Evolutionary conservation across 23 red algal genomes (phyloP).

Genomic region (Gracilaria domingensis): DNA sequence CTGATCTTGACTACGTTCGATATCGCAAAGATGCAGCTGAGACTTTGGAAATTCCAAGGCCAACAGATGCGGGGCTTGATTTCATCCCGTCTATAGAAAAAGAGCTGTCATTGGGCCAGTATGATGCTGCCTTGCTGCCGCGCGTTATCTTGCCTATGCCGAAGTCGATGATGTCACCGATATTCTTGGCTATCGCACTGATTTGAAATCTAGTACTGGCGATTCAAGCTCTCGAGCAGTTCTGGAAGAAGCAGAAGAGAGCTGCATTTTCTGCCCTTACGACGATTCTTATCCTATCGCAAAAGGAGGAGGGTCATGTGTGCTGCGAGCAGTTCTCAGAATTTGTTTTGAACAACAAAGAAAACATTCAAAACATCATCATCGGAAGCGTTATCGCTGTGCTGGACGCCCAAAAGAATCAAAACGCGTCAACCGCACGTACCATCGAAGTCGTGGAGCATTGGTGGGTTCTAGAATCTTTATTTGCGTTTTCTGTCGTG

Average conservation of each 20-base stretch:
- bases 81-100: slow-evolving; percentile 46
- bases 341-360: slow-evolving; percentile 19
- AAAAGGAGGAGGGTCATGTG: slow-evolving; percentile 19
- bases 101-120: slow-evolving; percentile 18
- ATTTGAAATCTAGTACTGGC: slow-evolving; percentile 29
- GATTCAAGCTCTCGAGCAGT: slow-evolving; percentile 23
- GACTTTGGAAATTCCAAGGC: slow-evolving; percentile 23
- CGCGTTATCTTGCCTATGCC: slow-evolving; percentile 42
- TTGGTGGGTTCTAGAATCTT: slow-evolving; percentile 38
- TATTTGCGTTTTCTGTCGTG: slow-evolving; percentile 45
- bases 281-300: slow-evolving; percentile 21
- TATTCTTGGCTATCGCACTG: slow-evolving; percentile 18
- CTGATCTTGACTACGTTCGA: slow-evolving; percentile 12
- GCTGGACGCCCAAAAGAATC: slow-evolving; percentile 9
- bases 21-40: slow-evolving; percentile 19
- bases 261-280: slow-evolving; percentile 56
- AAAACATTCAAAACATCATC: slow-evolving; percentile 16
- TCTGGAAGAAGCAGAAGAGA: slow-evolving; percentile 45
- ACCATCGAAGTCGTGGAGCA: not conserved
- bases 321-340: slow-evolving; percentile 20
- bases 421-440: not conserved
- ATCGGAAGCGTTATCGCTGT: slow-evolving; percentile 13
- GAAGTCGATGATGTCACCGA: slow-evolving; percentile 37
- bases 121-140: slow-evolving; percentile 45
- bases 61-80: slow-evolving; percentile 50